A percentile compares a stretch with the other conserved stretches of the same genome.
These are phyloP conservation scores for Aspergillus coremiiformis DNA, from an alignment of 495 filamentous ascomycete genomes.

Conservation along the genomic window DNA sequence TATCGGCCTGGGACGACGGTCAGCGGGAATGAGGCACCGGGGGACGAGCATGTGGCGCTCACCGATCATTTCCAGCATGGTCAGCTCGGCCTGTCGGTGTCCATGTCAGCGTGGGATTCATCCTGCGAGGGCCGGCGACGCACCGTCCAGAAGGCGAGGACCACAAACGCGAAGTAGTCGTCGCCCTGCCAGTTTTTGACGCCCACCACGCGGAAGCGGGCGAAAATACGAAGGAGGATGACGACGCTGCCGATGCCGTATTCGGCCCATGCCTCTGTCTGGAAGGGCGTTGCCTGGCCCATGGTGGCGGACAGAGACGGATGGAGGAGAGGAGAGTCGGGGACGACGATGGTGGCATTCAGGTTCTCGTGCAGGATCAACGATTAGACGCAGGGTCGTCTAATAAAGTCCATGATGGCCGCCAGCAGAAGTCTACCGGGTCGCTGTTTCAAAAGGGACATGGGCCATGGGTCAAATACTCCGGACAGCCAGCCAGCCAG, in stretches of 20 bases:
- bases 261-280: conserved; percentile 19
- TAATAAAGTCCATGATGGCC: too few relatives aligned
- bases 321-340: not conserved
- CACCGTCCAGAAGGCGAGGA: conserved; percentile 19
- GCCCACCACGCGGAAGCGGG: conserved; percentile 16
- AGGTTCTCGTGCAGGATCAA: too few relatives aligned
- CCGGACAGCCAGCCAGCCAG: too few relatives aligned
- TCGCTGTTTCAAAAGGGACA: too few relatives aligned
- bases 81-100: conserved; percentile 7
- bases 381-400: too few relatives aligned
- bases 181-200: conserved; percentile 19
- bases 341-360: not conserved
- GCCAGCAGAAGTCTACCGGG: too few relatives aligned
- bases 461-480: too few relatives aligned
- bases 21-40: too few relatives aligned
- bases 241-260: conserved; percentile 14
- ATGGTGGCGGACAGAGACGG: not conserved
- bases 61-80: conserved; percentile 14
- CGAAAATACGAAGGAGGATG: conserved; percentile 16
- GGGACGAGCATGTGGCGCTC: not conserved
- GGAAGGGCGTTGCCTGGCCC: conserved; percentile 12
- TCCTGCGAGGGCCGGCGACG: not conserved
- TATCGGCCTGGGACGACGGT: not conserved
- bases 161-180: conserved; percentile 17
- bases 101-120: not conserved